Base-by-base conservation (phyloP, 2,329 filamentous ascomycete species). In the Fusarium sterilihyphosum region DNA sequence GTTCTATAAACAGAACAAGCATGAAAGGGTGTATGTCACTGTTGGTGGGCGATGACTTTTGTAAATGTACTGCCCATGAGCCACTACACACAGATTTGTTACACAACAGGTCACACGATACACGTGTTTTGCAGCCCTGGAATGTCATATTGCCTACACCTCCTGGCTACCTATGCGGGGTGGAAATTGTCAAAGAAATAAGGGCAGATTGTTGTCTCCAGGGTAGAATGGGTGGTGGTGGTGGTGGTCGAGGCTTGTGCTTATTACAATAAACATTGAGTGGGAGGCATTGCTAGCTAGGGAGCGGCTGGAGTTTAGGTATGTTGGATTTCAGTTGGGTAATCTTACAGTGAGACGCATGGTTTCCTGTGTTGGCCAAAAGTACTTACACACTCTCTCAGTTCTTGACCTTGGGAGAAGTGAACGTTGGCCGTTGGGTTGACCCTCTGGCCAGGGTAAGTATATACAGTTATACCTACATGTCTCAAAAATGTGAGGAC, bases 1-100 rank as follows among this genome's bases (percentile, higher is more conserved):
- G 49, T 68, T 72, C 71, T 74, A 73, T 73, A 73, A 72, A 74
- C 66, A 72, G 71, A 60, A 67, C 46, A 47, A 31, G 29, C 31
- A 61, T 64, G 65, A 50, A 53, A 61, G 47, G n/a, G 40, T 70
- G 70, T 26, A 47, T 61, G 65, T 60, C 26, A 73, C 41, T 33
- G 50, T 61, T 66, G 67, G 61, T 66, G 61, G 61, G 38, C 29
- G 65, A 47, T 38, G 43, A 57, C 53, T 29, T 59, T 54, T 61
- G 46, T 71, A 43, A 66, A 40, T 24, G 31, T 46, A 66, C 29
- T 47, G n/a, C 29, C 16, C 29, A 29, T 12, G n/a, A 37, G n/a
- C 31, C 31, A 43, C 24, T 43, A 53, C 31, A 54, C 35, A 41
- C 40, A 40, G 29, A 35, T 62, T 61, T 29, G 35, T 35, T 64